Evolutionary conservation across 2,329 filamentous ascomycete species (phyloP), one percentile per base, ranked within the genome.

Genomic region (Dothideomycetes sp.): DNA sequence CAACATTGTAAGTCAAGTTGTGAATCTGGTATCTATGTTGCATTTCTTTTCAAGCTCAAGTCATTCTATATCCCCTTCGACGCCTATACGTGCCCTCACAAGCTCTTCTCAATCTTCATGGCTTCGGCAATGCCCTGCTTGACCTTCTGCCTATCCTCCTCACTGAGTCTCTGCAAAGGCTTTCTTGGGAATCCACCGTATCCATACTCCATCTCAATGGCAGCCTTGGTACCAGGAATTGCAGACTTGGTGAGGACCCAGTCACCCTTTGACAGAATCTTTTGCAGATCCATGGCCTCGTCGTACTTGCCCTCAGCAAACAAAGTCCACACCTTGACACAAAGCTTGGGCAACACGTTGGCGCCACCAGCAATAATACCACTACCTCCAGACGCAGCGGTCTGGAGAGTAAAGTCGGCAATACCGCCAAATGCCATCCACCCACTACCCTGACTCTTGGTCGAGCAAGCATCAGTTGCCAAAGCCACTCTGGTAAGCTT

Each of bases 371-470:
- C 84, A 54, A 93, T 91, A 61, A 91, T 86, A 22, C 86, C 85
- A 42, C 77, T 82, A 30, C 85, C 85, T 33, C 85, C 85, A 33
- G 77, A 83, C 46, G 81, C 72, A 4, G 88, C 72, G 1, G 84
- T 89, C 64, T 89, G 86, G 19, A 84, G 70, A 1, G 84, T 87
- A 62, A 93, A 93, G 63, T 93, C 86, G 56, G 82, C 85, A 60
- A 91, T 84, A 49, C 85, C 86, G 32, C 85, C 85, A 56, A 91
- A 87, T 15, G 84, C 85, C 74, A 91, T 82, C 68, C 88, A 93
- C 6, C 63, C 64, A 12, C 59, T 63, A 24, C 63, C 63, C 24
- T 57, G 47, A 43, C 55, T 57, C 51, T 62, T 63, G 37, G 81
- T 77, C 0, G 80, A 86, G 60, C 78, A 76, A 43, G 85, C 84